Conservation (phyloP, 768 basidiomycete species). For the Neoboletus brunneissimus region DNA sequence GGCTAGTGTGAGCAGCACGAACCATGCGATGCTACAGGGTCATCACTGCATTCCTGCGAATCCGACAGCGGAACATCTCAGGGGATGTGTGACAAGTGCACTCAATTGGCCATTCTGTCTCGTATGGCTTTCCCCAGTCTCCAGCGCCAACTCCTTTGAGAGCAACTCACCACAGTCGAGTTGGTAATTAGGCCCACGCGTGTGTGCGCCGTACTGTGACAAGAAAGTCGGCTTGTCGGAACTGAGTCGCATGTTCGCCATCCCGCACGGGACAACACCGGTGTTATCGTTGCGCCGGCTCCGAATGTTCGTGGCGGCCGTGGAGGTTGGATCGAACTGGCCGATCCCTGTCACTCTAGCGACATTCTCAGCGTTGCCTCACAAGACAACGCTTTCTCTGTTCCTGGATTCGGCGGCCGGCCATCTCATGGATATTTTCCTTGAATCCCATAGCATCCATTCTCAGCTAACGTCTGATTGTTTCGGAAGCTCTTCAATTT, state of each 20-base stretch:
- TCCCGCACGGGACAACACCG: background rate
- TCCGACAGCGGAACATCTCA: conserved; percentile 7
- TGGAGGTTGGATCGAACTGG: too few species aligned
- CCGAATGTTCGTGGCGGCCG: background rate
- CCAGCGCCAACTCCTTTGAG: background rate
- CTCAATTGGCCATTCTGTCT: background rate
- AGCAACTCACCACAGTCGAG: background rate
- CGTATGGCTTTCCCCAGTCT: background rate
- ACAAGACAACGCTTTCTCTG: background rate
- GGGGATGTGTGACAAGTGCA: conserved; percentile 7
- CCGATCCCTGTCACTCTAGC: background rate
- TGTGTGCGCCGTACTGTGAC: background rate
- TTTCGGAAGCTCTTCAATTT: background rate
- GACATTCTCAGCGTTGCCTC: background rate
- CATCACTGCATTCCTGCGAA: conserved; percentile 9
- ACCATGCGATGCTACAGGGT: background rate
- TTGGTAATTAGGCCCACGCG: background rate
- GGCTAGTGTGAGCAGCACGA: background rate
- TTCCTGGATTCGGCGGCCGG: background rate
- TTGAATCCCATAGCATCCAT: background rate
- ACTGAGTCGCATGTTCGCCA: too few species aligned
- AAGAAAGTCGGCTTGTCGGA: background rate
- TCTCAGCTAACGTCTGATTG: background rate
- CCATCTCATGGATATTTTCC: background rate
- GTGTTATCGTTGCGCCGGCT: too few species aligned